phyloP scores from a whole-genome alignment of 2,329 filamentous ascomycete genomes.

The Fusarium armeniacum region DNA sequence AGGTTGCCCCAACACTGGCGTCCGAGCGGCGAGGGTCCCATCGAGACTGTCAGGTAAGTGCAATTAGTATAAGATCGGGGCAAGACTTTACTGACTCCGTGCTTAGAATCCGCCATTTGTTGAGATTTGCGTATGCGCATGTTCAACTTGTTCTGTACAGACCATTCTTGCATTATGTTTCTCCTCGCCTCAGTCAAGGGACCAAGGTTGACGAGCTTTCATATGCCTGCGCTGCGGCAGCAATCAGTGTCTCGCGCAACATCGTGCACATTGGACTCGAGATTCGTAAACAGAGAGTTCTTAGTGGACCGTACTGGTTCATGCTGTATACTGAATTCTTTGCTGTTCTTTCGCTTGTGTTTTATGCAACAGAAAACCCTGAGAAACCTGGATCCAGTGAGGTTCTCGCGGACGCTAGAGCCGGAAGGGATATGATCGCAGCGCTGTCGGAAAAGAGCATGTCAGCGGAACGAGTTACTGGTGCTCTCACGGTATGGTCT shows the following conservation, averaged over 20 bases:
- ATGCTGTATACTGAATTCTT: slow-evolving; percentile 88
- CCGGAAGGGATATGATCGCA: slow-evolving; percentile 85
- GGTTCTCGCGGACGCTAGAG: slow-evolving; percentile 85
- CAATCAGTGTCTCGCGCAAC: slow-evolving; percentile 74
- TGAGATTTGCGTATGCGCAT: slow-evolving; percentile 85
- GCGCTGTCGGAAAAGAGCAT: slow-evolving; percentile 85
- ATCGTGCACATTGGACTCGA: slow-evolving; percentile 85
- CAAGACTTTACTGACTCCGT: slow-evolving; percentile 19
- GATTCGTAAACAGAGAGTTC: slow-evolving; percentile 79
- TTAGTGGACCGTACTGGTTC: slow-evolving; percentile 90
- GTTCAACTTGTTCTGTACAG: slow-evolving; percentile 87
- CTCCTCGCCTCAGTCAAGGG: slow-evolving; percentile 69
- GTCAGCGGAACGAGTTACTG: slow-evolving; percentile 88
- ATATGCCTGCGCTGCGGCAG: slow-evolving; percentile 78
- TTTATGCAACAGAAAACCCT: slow-evolving; percentile 84
- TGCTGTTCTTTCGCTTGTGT: slow-evolving; percentile 82
- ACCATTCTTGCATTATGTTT: slow-evolving; percentile 87
- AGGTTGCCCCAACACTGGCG: slow-evolving; percentile 80
- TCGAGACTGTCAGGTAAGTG: slow-evolving; percentile 80
- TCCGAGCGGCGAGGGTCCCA: slow-evolving; percentile 81
- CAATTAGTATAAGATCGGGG: neutral
- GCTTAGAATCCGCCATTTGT: slow-evolving; percentile 75
- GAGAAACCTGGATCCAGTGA: slow-evolving; percentile 81
- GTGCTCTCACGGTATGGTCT: slow-evolving; percentile 77
- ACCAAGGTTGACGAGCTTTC: slow-evolving; percentile 79